Percentiles rank a stretch among this genome's conserved stretches.
Conservation (phyloP, 352 stramenopile species). For the Phytophthora colocasiae region DNA sequence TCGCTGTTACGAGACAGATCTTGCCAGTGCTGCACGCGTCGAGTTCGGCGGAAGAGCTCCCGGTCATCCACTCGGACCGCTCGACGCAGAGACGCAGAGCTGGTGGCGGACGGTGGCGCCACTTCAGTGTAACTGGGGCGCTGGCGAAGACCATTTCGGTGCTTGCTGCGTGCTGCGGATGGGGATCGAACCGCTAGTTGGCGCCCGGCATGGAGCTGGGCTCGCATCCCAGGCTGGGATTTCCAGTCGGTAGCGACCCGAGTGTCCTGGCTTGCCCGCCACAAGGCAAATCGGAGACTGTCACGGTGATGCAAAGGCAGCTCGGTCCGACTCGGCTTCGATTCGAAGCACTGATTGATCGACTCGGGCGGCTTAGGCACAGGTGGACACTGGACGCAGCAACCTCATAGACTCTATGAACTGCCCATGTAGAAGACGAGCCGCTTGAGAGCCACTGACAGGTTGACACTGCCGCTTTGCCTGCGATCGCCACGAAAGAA, state of each 20-base stretch:
- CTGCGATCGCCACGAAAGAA: conserved; percentile 17
- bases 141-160: conserved; percentile 10
- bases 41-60: conserved; percentile 36
- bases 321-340: background rate
- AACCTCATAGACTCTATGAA: background rate
- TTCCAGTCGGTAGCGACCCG: conserved; percentile 1
- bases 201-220: conserved; percentile 19
- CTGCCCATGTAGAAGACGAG: conserved; percentile 15
- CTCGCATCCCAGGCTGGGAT: conserved; percentile 8
- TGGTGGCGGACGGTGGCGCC: conserved; percentile 6
- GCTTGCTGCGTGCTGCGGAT: conserved; percentile 11
- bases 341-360: conserved; percentile 6
- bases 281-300: conserved; percentile 27
- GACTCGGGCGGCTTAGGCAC: conserved; percentile 22
- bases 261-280: background rate
- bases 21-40: conserved; percentile 31
- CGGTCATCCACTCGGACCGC: conserved; percentile 30
- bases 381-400: conserved; percentile 15
- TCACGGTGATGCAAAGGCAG: background rate
- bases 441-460: conserved; percentile 1
- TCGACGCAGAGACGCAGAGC: conserved; percentile 3
- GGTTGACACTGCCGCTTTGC: background rate
- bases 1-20: conserved; percentile 25
- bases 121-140: conserved; percentile 11
- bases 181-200: conserved; percentile 5